Conservation (phyloP, 305 asterid genomes). For the Caryopteris hybrid region DNA sequence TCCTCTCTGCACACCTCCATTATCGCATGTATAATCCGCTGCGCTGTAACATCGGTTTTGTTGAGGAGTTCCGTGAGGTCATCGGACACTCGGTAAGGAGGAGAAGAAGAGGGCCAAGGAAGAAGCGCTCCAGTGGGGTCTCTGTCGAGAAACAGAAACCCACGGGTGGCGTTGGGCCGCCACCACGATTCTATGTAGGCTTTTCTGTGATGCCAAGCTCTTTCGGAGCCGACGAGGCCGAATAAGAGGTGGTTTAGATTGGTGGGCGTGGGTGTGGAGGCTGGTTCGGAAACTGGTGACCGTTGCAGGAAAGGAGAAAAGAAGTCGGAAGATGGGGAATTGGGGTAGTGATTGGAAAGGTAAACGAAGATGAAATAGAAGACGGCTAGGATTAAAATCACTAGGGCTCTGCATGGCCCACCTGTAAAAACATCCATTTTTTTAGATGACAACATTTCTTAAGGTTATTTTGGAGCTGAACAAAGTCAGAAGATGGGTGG, state of each 20-base stretch:
- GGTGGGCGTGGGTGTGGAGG: constrained; percentile 37
- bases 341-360: constrained; percentile 21
- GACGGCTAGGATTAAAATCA: neutral
- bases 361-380: constrained; percentile 16
- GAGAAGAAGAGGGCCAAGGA: constrained; percentile 53
- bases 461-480: too few species aligned
- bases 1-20: constrained; percentile 33
- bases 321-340: constrained; percentile 15
- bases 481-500: too few species aligned
- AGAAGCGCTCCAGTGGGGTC: constrained; percentile 33
- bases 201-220: constrained; percentile 42
- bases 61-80: constrained; percentile 28
- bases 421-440: constrained; percentile 14
- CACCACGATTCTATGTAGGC: constrained; percentile 59
- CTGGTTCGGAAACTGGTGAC: neutral
- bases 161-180: constrained; percentile 47
- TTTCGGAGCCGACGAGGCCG: constrained; percentile 52
- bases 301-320: constrained; percentile 6
- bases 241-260: constrained; percentile 43
- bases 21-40: constrained; percentile 20
- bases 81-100: constrained; percentile 44
- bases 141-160: constrained; percentile 38
- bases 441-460: constrained; percentile 8
- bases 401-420: constrained; percentile 20
- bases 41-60: constrained; percentile 18